Evolutionary conservation across 179 eudicot species (phyloP).

Genomic region (Silene vulgaris): DNA sequence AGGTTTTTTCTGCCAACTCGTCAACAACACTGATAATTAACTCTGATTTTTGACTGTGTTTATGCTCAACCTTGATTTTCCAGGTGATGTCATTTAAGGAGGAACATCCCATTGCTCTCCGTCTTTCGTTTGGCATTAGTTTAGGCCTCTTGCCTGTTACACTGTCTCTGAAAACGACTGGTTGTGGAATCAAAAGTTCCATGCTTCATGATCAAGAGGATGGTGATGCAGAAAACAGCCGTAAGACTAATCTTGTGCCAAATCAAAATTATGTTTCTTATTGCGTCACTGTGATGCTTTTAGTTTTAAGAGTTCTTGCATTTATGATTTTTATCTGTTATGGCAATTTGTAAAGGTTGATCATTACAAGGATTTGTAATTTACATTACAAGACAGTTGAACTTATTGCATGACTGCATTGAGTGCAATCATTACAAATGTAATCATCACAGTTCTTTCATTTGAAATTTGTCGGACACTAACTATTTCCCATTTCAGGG

Average conservation of each 20-base stretch:
- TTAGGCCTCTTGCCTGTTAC: slow-evolving; percentile 80
- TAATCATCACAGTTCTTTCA: neutral
- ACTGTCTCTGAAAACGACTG: slow-evolving; percentile 60
- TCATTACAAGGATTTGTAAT: neutral
- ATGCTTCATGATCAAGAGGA: slow-evolving; percentile 60
- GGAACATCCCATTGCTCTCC: slow-evolving; percentile 86
- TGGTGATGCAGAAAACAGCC: slow-evolving; percentile 58
- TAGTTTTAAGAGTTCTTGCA: neutral
- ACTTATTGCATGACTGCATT: no score
- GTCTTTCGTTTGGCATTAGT: slow-evolving; percentile 65
- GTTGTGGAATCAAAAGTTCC: slow-evolving; percentile 84
- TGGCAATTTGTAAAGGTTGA: slow-evolving; percentile 4
- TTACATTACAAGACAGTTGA: neutral
- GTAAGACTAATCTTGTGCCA: slow-evolving; percentile 40
- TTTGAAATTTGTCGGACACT: slow-evolving; percentile 14
- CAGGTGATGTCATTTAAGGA: slow-evolving; percentile 70
- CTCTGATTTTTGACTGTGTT: slow-evolving; percentile 14
- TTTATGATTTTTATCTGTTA: no score
- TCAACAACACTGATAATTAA: neutral
- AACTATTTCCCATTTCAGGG: slow-evolving; percentile 39
- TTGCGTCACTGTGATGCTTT: slow-evolving; percentile 1
- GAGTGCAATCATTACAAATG: neutral
- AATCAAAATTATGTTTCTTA: neutral
- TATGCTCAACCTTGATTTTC: slow-evolving; percentile 23
- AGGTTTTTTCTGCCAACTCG: slow-evolving; percentile 34